Evolutionary conservation across 148 eudicot species (phyloP).

Genomic region (Camellia sinensis): DNA sequence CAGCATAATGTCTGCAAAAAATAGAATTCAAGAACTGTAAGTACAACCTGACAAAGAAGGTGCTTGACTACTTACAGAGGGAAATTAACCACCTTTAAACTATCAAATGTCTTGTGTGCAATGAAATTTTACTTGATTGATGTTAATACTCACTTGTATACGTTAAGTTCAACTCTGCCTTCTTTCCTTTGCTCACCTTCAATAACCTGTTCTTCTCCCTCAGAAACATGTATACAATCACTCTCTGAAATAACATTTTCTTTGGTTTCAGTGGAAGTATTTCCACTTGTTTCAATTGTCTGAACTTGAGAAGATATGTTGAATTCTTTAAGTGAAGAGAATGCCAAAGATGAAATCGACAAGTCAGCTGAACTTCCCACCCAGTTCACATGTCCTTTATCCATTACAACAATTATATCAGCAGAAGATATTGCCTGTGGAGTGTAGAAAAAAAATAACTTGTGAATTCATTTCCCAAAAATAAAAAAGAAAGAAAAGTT

Average conservation of each 20-base stretch:
- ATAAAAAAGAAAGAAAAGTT: background rate
- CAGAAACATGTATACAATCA: conserved; percentile 37
- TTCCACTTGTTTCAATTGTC: conserved; percentile 27
- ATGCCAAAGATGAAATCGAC: conserved; percentile 37
- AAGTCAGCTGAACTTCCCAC: conserved; percentile 68
- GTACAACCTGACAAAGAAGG: background rate
- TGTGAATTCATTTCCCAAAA: conserved; percentile 5
- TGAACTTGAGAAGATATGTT: conserved; percentile 34
- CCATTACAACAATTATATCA: conserved; percentile 76
- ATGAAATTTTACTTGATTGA: conserved; percentile 7
- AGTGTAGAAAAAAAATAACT: conserved; percentile 5
- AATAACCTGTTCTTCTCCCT: conserved; percentile 38
- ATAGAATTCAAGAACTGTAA: conserved; percentile 12
- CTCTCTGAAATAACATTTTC: conserved; percentile 26
- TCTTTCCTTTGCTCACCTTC: conserved; percentile 76
- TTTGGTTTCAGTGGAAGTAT: conserved; percentile 19
- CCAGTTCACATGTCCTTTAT: conserved; percentile 70
- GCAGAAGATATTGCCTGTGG: conserved; percentile 82
- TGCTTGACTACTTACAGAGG: background rate
- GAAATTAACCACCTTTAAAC: background rate
- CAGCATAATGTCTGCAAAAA: conserved; percentile 78
- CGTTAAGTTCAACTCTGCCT: conserved; percentile 76
- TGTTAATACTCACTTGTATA: conserved; percentile 56
- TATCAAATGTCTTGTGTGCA: background rate
- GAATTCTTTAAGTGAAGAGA: conserved; percentile 32